phyloP scores from a whole-genome alignment of 2,329 filamentous ascomycete genomes.

The Xylariaceae sp. region DNA sequence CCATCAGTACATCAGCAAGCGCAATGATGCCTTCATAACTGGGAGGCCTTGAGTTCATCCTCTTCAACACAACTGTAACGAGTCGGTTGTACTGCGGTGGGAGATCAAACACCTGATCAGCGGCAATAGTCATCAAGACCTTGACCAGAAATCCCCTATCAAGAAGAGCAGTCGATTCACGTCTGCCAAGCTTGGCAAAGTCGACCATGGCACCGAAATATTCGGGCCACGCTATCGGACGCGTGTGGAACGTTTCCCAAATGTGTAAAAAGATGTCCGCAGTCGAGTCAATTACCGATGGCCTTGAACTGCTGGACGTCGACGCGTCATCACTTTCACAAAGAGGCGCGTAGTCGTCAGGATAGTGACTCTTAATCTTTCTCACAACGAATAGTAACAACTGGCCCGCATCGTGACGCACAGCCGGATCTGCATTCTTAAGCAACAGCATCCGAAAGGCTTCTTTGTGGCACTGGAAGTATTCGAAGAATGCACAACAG shows the following conservation, averaged over 20 bases:
- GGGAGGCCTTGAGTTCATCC: slow-evolving; percentile 45
- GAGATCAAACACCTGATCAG: slow-evolving; percentile 50
- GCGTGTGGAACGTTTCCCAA: slow-evolving; percentile 58
- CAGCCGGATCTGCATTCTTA: slow-evolving; percentile 49
- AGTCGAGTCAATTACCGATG: slow-evolving; percentile 35
- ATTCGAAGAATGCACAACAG: slow-evolving; percentile 55
- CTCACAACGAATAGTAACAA: slow-evolving; percentile 50
- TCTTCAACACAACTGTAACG: slow-evolving; percentile 46
- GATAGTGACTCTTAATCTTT: slow-evolving; percentile 45
- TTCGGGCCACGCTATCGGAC: slow-evolving; percentile 67
- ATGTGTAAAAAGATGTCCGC: slow-evolving; percentile 49
- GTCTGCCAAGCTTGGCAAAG: slow-evolving; percentile 58
- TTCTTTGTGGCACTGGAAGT: slow-evolving; percentile 51
- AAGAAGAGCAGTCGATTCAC: slow-evolving; percentile 55
- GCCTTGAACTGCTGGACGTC: slow-evolving; percentile 20
- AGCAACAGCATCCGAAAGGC: slow-evolving; percentile 62
- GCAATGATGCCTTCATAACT: slow-evolving; percentile 50
- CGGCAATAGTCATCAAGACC: slow-evolving; percentile 54
- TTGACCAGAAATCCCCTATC: slow-evolving; percentile 55
- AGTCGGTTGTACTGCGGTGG: slow-evolving; percentile 52
- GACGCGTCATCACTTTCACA: slow-evolving; percentile 25
- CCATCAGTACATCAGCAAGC: slow-evolving; percentile 44
- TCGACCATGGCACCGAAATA: slow-evolving; percentile 65
- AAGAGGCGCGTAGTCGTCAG: slow-evolving; percentile 41
- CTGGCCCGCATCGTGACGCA: slow-evolving; percentile 49